These are phyloP conservation scores for Cystobasidium tubakii DNA, from an alignment of 768 basidiomycete genomes.

Conservation along the genomic window DNA sequence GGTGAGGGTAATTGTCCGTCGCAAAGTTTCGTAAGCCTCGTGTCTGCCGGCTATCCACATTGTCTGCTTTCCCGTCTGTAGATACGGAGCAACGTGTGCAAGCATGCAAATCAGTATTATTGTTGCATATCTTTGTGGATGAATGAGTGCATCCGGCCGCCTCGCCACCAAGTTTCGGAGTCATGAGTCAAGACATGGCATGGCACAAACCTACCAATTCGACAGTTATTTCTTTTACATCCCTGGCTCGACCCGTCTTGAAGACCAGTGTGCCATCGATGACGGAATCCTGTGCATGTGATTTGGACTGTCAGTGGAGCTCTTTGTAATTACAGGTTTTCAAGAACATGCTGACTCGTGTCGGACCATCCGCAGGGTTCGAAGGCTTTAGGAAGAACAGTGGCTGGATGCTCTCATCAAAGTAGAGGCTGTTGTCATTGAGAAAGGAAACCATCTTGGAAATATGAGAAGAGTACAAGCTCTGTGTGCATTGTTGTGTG, in stretches of 20 bases:
- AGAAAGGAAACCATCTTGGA: slow-evolving; percentile 14
- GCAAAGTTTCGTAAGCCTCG: slow-evolving; percentile 7
- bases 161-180: background rate
- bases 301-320: no score
- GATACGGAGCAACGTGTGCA: background rate
- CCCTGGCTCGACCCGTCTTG: slow-evolving; percentile 18
- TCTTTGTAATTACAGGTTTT: background rate
- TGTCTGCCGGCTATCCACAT: slow-evolving; percentile 18
- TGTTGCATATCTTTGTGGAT: no score
- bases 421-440: background rate
- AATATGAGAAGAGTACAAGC: background rate
- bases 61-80: slow-evolving; percentile 6
- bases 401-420: slow-evolving; percentile 19
- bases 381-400: slow-evolving; percentile 24
- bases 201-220: background rate
- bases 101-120: background rate
- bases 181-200: background rate
- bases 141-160: no score
- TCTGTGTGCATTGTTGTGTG: background rate
- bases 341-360: slow-evolving; percentile 8
- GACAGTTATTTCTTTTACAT: slow-evolving; percentile 14
- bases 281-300: slow-evolving; percentile 1
- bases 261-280: background rate
- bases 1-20: background rate
- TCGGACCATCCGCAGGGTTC: slow-evolving; percentile 21